Evolutionary conservation across 192 early-diverging fungal species (phyloP), one percentile per base, ranked within the genome.

Genomic region (Backusella westeae): DNA sequence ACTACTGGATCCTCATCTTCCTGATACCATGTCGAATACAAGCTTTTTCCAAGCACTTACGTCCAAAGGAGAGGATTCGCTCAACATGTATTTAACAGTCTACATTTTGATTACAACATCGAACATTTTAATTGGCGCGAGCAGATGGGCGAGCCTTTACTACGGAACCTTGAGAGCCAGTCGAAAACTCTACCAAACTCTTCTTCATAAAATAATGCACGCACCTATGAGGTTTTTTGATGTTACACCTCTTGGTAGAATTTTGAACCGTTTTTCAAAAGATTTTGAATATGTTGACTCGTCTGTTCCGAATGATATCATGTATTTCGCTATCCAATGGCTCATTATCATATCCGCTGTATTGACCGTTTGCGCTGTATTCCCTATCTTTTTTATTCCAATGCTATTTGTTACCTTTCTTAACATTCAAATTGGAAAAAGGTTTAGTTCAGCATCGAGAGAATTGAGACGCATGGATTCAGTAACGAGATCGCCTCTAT

Each of bases 191-290:
- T 91, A 93, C 69, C 78, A 85, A 21, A 82, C 80, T 23, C 77
- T 93, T 21, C 78, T 94, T 46, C 80, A 78, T 15, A 52, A 83
- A 9, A 85, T 94, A 23, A 73, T 93, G 35, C 88, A 87, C 12
- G 91, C 95, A 0, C 90, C 92, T 35, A 87, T 96, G 19, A 87
- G 91, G 4, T 97, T 97, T 85, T 98, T 94, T 81, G 95, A 96
- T 77, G 88, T 89, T 15, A 93, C 92, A 15, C 95, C 96, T 4
- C 83, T 94, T 26, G 94, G 95, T 35, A 90, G 93, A 21, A 90
- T 97, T 21, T 87, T 96, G 76, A 98, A 96, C 82, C 86, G 97
- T 34, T 96, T 95, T 76, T 91, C 93, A 6, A 92, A 93, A 68
- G 95, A 98, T 82, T 92, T 97, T 79, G 91, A 92, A 46, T 85